Conservation (phyloP, 169 alveolate genomes). For the Plasmodium vivax region DNA sequence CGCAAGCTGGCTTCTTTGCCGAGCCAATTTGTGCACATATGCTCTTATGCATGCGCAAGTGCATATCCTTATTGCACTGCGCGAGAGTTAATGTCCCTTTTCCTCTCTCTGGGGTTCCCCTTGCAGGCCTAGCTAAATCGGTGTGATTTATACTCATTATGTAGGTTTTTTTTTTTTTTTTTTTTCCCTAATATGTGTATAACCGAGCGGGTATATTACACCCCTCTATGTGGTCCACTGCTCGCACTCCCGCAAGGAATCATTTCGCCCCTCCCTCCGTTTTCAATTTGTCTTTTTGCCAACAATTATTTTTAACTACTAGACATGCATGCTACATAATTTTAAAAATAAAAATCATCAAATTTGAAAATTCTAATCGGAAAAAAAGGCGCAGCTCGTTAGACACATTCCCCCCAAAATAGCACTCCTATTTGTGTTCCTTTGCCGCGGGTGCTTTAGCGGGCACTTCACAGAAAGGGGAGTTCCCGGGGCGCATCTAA, state of each 20-base stretch:
- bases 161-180: slow-evolving; percentile 1
- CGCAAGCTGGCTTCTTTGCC: not conserved
- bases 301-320: not conserved
- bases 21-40: not conserved
- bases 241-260: not conserved
- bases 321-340: not conserved
- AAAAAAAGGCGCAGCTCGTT: not conserved
- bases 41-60: not conserved
- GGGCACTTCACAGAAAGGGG: not conserved
- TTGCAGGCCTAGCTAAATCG: slow-evolving; percentile 67
- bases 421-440: not conserved
- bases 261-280: not conserved
- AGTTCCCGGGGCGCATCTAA: not conserved
- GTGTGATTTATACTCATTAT: slow-evolving; percentile 15
- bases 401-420: not conserved
- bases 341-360: slow-evolving; percentile 3
- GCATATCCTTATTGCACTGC: not conserved
- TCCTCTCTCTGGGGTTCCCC: not conserved
- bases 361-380: not conserved
- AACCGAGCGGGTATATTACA: not conserved
- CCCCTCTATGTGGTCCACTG: not conserved
- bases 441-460: not conserved
- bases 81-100: not conserved
- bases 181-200: not conserved
- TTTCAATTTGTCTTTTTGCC: slow-evolving; percentile 34